These are phyloP conservation scores for Botrytis deweyae DNA, from an alignment of 2,329 filamentous ascomycete species.

Conservation along the genomic window DNA sequence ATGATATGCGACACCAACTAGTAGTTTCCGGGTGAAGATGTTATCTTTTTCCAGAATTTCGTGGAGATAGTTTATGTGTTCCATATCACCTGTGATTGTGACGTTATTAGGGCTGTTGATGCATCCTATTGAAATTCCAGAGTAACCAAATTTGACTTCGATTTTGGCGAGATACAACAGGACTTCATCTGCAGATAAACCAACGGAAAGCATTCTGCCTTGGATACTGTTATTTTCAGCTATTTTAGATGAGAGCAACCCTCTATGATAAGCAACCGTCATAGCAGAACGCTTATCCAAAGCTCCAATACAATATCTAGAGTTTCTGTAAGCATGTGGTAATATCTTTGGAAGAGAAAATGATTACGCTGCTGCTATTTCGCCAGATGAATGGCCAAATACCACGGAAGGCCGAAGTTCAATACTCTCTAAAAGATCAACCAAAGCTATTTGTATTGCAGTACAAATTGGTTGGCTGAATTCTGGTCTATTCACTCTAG, in stretches of 20 bases:
- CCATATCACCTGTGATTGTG: conserved; percentile 31
- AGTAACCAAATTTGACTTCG: neutral
- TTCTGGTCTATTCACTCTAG: conserved; percentile 30
- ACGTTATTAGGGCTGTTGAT: conserved; percentile 33
- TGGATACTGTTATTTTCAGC: neutral
- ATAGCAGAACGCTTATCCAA: conserved; percentile 28
- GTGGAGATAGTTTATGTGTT: neutral
- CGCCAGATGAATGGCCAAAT: conserved; percentile 48
- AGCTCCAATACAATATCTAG: conserved; percentile 33
- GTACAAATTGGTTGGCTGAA: conserved; percentile 45
- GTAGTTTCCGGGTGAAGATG: neutral
- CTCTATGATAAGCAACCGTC: conserved; percentile 17
- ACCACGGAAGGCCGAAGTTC: conserved; percentile 42
- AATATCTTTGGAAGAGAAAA: neutral
- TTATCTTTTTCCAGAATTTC: neutral
- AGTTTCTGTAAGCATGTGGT: neutral
- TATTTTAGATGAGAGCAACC: neutral
- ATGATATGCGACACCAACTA: conserved; percentile 11
- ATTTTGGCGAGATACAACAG: neutral
- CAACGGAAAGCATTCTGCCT: conserved; percentile 16
- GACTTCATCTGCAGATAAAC: neutral
- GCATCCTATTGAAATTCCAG: conserved; percentile 35
- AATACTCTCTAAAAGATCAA: conserved; percentile 45
- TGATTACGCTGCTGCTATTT: conserved; percentile 41
- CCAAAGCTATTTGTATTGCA: conserved; percentile 47